Conservation (phyloP, 1,139 yeast species). For the Pichia sp. region DNA sequence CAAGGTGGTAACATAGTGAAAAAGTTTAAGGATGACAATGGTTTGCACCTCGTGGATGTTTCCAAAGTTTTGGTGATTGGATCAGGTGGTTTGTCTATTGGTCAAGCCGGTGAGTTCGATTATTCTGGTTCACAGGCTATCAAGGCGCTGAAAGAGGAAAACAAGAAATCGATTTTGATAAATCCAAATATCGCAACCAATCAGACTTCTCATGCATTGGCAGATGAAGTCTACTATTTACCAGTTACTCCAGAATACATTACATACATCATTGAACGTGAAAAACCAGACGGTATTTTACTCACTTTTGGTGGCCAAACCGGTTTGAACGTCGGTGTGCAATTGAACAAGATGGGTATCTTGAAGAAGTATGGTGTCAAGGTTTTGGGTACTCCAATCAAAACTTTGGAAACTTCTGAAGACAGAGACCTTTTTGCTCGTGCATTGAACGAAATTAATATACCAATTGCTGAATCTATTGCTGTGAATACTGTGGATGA, state of each 20-base stretch:
- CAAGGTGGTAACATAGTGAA: conserved; percentile 54
- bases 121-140: conserved; percentile 98
- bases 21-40: conserved; percentile 44
- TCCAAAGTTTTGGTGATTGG: conserved; percentile 89
- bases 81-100: conserved; percentile 96
- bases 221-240: conserved; percentile 89
- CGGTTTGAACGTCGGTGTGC: conserved; percentile 92
- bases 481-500: conserved; percentile 94
- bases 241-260: conserved; percentile 98
- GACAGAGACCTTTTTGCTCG: conserved; percentile 95
- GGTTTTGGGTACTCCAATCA: conserved; percentile 95
- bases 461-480: conserved; percentile 93
- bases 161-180: conserved; percentile 77
- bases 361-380: conserved; percentile 86
- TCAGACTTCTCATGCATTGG: conserved; percentile 93
- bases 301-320: conserved; percentile 99
- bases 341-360: conserved; percentile 88
- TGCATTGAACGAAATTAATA: conserved; percentile 88
- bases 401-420: conserved; percentile 91
- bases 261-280: conserved; percentile 89
- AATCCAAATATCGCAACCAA: conserved; percentile 98
- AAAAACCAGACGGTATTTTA: conserved; percentile 91
- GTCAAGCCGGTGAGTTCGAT: conserved; percentile 99
- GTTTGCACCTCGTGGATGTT: conserved; percentile 70
- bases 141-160: conserved; percentile 89